Evolutionary conservation across 768 basidiomycete species (phyloP).

Genomic region (Russula lepida): DNA sequence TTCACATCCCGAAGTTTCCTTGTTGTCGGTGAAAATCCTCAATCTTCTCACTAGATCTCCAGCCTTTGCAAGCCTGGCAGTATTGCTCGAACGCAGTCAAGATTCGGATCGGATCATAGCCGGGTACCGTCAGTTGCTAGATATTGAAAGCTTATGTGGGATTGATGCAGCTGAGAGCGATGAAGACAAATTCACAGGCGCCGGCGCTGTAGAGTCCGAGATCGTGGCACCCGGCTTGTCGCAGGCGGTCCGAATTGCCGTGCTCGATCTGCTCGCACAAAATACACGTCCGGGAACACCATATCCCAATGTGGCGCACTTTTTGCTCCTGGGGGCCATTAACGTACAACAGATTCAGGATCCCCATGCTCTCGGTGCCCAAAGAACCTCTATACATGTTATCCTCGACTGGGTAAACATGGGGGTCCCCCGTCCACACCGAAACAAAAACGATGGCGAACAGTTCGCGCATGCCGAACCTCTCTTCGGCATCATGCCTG

Average conservation of each 20-base stretch:
- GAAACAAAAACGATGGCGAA: slow-evolving; percentile 35
- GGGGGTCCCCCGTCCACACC: slow-evolving; percentile 55
- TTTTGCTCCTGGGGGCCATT: slow-evolving; percentile 66
- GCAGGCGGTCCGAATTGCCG: slow-evolving; percentile 65
- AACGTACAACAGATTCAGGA: slow-evolving; percentile 64
- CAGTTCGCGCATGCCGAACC: slow-evolving; percentile 34
- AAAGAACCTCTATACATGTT: slow-evolving; percentile 67
- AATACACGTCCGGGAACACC: slow-evolving; percentile 54
- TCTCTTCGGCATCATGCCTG: slow-evolving; percentile 57
- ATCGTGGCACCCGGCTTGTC: slow-evolving; percentile 40
- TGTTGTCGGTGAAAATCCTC: slow-evolving; percentile 75
- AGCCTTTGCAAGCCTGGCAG: slow-evolving; percentile 63
- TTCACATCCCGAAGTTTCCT: slow-evolving; percentile 59
- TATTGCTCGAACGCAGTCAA: slow-evolving; percentile 68
- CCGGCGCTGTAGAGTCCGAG: slow-evolving; percentile 56
- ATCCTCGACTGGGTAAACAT: slow-evolving; percentile 68
- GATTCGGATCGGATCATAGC: slow-evolving; percentile 81
- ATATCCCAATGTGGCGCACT: slow-evolving; percentile 82
- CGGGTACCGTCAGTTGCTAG: slow-evolving; percentile 65
- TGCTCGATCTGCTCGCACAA: slow-evolving; percentile 74
- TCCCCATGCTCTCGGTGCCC: slow-evolving; percentile 64
- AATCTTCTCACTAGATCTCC: slow-evolving; percentile 55
- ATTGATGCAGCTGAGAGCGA: slow-evolving; percentile 49
- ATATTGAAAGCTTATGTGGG: slow-evolving; percentile 52
- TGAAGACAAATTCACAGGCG: slow-evolving; percentile 60